Base-by-base conservation (phyloP, 768 basidiomycete genomes). In the Suillus lakei region DNA sequence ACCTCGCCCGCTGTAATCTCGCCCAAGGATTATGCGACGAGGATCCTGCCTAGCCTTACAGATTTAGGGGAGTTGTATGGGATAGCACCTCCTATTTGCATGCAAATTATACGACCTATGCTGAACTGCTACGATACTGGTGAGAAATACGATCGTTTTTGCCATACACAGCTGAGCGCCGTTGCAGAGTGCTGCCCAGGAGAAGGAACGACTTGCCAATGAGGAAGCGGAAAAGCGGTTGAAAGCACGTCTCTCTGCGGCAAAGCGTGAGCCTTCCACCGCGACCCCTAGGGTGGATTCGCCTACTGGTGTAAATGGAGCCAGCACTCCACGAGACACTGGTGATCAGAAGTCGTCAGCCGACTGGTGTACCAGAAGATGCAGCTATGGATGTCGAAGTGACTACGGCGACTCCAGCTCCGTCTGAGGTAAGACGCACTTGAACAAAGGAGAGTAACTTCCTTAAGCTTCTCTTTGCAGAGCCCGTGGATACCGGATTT, bases 41-140 rank as follows among this genome's bases (percentile, higher is more conserved):
- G 85, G 70, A 81, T 94, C 28, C 78, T 96, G 7, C 96, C 97
- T 5, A 79, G 92, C 21, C 80, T 98, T 12, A 78, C 80, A 2
- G 91, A 93, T 34, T 84, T 99, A 10, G 89, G 89, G 61, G 82
- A 85, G 60, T 82, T 84, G 44, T 99, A 91, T 76, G 92, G 91
- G 8, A 87, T 99, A 53, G 88, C 89, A 65, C 88, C 92, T 43
- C 87, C 92, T 15, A 90, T 98, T 63, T 94, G 95, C 61, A 98
- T 99, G 93, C 95, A 96, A 73, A 91, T 99, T 64, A 85, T 94
- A 44, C 88, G 98, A 18, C 96, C 97, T 16, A 89, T 91, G 62
- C 81, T 93, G 51, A 87, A 92, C n/a, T 67, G 79, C 80, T 10
- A 78, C 83, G 34, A 78, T 93, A 54, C 77, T 92, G 70, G 91